Base-by-base conservation (phyloP, 345 rosid species). In the Populus tremula region DNA sequence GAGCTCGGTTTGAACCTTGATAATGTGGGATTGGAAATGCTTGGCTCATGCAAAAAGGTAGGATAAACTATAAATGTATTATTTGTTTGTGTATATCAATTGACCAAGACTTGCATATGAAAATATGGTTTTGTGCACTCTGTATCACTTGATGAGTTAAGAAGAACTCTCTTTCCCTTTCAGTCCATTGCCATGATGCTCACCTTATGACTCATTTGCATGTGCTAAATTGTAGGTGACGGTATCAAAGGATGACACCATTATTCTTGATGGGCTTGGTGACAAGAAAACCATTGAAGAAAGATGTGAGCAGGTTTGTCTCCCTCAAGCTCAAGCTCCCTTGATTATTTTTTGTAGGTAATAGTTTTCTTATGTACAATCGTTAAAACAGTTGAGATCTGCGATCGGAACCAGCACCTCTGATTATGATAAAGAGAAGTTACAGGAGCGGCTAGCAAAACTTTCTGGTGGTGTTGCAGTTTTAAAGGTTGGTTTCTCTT, bases 1-100 rank as follows among this genome's bases (percentile, higher is more conserved):
- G 98, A 94, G 82, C 86, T 93, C 62, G 98, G 98, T 43, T 86
- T 93, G 93, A 89, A 90, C 83, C 95, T 94, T 25, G 98, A 94
- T 31, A 93, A 93, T 81, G 93, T 89, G 66, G 93, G 93, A 73
- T 78, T 89, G 29, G 89, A 90, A 54, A 87, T 91, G 89, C 88
- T 94, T 64, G 98, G 98, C 56, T 83, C 86, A 66, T 94, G 98
- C 92, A 94, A 90, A 76, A 93, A 94, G 92, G 98, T 92, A 61
- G 18, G 77, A 9, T 39, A 39, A 9, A 39, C 10, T 39, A 39
- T 39, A 47, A 43, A 43, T 16, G 17, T 47, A 16, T 47, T 16
- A 3, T 47, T 47, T 47, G 6, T 13, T 47, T 47, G 17, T 13
- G 17, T 3, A 47, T 47, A 12, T 47, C 16, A 13, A 47, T 47